Evolutionary conservation across 2,329 filamentous ascomycete species (phyloP).

Genomic region (Penicillium crustosum): DNA sequence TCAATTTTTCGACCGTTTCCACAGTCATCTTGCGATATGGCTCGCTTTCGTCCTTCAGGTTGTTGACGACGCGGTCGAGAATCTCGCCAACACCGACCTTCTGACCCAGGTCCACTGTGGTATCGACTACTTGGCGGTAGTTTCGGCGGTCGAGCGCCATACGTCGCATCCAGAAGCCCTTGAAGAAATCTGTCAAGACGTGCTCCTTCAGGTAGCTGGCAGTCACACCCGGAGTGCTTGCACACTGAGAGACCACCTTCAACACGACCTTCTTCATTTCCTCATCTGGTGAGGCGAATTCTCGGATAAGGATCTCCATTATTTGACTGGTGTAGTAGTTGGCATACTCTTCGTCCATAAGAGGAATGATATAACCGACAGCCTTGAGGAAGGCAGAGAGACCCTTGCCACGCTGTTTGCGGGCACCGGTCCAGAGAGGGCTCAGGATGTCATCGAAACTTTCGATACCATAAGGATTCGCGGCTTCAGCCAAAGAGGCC

Average conservation of each 20-base stretch:
- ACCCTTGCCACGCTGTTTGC: conserved; percentile 95
- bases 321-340: conserved; percentile 99
- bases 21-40: conserved; percentile 99
- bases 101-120: conserved; percentile 92
- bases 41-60: conserved; percentile 97
- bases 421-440: conserved; percentile 91
- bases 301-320: conserved; percentile 95
- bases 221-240: conserved; percentile 90
- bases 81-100: conserved; percentile 98
- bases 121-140: conserved; percentile 96
- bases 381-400: conserved; percentile 95
- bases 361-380: conserved; percentile 94
- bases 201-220: conserved; percentile 93
- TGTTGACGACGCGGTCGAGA: conserved; percentile 85
- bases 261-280: conserved; percentile 99
- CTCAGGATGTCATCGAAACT: conserved; percentile 98
- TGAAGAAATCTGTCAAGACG: conserved; percentile 94
- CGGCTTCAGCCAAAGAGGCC: conserved; percentile 90
- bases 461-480: conserved; percentile 98
- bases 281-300: conserved; percentile 95
- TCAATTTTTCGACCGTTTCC: conserved; percentile 94
- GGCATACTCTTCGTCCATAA: conserved; percentile 99
- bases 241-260: conserved; percentile 95
- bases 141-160: conserved; percentile 98
- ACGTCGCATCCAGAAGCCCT: conserved; percentile 94